Evolutionary conservation across 2,329 filamentous ascomycete species (phyloP).

Genomic region (Fusarium sp.): DNA sequence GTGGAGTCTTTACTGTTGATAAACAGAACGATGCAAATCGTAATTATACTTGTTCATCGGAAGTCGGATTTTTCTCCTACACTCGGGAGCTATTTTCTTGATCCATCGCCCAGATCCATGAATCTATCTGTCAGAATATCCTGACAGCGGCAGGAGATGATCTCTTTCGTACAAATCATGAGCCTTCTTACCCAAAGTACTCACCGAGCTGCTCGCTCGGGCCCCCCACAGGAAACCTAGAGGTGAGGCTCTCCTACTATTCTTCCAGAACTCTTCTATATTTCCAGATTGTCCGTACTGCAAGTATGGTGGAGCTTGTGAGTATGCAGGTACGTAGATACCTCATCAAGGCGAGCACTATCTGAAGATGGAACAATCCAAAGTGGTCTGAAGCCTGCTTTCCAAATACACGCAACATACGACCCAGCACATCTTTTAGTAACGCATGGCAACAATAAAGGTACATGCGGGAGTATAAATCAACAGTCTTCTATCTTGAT

Average conservation of each 20-base stretch:
- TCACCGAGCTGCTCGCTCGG: constrained; percentile 36
- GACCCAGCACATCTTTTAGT: background rate
- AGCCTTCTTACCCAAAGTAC: constrained; percentile 32
- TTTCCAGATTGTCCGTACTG: constrained; percentile 4
- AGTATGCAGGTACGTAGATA: background rate
- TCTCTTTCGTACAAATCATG: constrained; percentile 9
- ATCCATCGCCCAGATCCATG: background rate
- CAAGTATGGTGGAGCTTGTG: background rate
- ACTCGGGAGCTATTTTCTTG: background rate
- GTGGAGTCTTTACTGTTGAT: background rate
- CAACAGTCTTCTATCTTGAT: constrained; percentile 14
- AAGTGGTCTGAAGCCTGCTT: background rate
- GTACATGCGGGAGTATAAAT: background rate
- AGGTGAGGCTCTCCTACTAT: constrained; percentile 14
- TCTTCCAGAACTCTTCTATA: constrained; percentile 23
- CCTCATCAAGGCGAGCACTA: background rate
- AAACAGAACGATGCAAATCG: no score
- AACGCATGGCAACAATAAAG: constrained; percentile 1
- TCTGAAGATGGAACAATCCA: background rate
- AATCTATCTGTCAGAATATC: constrained; percentile 12
- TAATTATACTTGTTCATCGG: no score
- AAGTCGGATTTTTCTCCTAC: no score
- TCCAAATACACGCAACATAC: background rate
- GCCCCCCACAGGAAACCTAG: constrained; percentile 24
- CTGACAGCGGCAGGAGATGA: constrained; percentile 12